Base-by-base conservation (phyloP, 352 stramenopile species). In the Globisporangium canariense region DNA sequence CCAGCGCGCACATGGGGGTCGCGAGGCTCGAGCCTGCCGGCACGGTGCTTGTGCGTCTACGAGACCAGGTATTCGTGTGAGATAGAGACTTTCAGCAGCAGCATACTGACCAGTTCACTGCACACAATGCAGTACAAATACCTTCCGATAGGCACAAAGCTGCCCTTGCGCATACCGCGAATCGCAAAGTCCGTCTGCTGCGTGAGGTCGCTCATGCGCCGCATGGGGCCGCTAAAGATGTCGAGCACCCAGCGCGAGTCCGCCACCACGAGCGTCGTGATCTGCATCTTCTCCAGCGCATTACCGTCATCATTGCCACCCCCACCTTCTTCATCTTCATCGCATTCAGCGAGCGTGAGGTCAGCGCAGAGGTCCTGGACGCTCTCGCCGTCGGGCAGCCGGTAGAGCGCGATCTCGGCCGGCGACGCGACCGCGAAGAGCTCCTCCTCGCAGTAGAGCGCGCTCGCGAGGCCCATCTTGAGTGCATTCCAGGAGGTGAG, bases 201-300 rank as follows among this genome's bases (percentile, higher is more conserved):
- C 16, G 73, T 75, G 10, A 88, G 66, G 41, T 88, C 75, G 32
- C 69, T 81, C 56, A 72, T 69, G 53, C 75, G 73, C 38, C 75
- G 72, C 46, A 90, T 77, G n/a, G 79, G 69, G 49, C 71, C 70
- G 55, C 72, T 75, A 59, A 93, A 91, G 60, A 93, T 93, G 49
- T 90, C 84, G 41, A 93, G 76, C 25, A 91, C 84, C 80, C 80
- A 91, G n/a, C 78, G 81, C 50, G 81, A 89, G 8, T 85, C 74
- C 0, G 67, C 14, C 3, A 64, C 45, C 1, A 88, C 32, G 2
- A 79, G 62, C n/a, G 43, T 64, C 7, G 20, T 38, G 5, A 79
- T 58, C 13, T 73, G 54, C 3, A 41, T 36, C 11, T 56, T 56
- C 50, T 56, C 50, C 28, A 56, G 50, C n/a, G 16, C 50, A 9